Percentiles rank a stretch among this genome's conserved stretches.
phyloP scores from a whole-genome alignment of 306 rosid genomes.

The Pyrus communis region DNA sequence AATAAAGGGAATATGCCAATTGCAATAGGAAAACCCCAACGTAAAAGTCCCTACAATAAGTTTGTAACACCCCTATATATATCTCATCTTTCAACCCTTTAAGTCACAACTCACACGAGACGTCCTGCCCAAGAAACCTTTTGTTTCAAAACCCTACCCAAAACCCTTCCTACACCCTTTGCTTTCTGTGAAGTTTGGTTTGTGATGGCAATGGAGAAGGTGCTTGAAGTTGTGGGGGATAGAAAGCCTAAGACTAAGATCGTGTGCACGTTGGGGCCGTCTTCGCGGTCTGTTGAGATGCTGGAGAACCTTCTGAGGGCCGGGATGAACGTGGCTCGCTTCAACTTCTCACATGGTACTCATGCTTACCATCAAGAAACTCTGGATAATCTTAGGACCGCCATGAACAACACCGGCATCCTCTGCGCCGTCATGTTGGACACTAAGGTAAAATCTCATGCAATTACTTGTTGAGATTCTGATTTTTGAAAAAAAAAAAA shows the following conservation, averaged over 20 bases:
- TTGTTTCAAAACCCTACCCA: background rate
- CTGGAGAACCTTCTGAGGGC: conserved; percentile 25
- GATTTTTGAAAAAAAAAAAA: background rate
- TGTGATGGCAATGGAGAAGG: background rate
- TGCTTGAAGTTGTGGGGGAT: background rate
- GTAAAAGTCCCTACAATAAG: too few species aligned
- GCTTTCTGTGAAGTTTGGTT: background rate
- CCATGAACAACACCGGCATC: conserved; percentile 26
- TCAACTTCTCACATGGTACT: conserved; percentile 35
- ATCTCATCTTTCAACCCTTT: too few species aligned
- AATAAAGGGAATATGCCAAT: background rate
- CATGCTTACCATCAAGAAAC: conserved; percentile 37
- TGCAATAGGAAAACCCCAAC: background rate
- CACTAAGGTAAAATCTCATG: background rate
- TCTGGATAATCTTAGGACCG: conserved; percentile 21
- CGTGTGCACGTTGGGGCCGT: conserved; percentile 26
- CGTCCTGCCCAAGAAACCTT: background rate
- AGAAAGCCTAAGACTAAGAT: conserved; percentile 29
- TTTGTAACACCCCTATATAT: background rate
- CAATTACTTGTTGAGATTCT: too few species aligned
- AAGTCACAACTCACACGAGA: background rate
- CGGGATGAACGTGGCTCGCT: conserved; percentile 38
- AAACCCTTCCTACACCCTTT: background rate
- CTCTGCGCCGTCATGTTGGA: conserved; percentile 30
- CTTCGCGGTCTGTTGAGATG: conserved; percentile 30